These are phyloP conservation scores for Penicillium sp. DNA, from an alignment of 2,329 filamentous ascomycete species.

Conservation along the genomic window DNA sequence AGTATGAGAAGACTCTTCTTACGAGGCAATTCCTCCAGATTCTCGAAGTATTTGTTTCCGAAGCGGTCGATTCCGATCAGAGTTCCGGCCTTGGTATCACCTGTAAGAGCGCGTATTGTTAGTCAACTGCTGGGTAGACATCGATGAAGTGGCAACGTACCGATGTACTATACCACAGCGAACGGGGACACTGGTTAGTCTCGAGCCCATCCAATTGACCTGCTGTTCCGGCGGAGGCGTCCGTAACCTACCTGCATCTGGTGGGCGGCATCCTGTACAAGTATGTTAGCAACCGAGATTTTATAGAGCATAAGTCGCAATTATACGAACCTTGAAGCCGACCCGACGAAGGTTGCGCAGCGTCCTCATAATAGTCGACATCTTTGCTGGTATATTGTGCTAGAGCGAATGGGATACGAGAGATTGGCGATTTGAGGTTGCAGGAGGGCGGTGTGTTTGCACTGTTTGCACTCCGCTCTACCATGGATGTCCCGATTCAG, in stretches of 20 bases:
- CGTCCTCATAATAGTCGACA: constrained; percentile 90
- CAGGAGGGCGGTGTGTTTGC: constrained; percentile 32
- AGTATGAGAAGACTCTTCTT: constrained; percentile 34
- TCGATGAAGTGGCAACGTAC: constrained; percentile 26
- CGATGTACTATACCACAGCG: constrained; percentile 39
- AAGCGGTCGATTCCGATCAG: constrained; percentile 82
- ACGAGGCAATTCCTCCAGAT: constrained; percentile 90
- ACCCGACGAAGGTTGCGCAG: constrained; percentile 82
- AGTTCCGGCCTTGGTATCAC: constrained; percentile 92
- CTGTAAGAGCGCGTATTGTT: constrained; percentile 46
- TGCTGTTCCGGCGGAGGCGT: constrained; percentile 8
- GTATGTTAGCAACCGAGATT: constrained; percentile 35
- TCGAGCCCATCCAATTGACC: constrained; percentile 7
- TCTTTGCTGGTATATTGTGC: constrained; percentile 47
- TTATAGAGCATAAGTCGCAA: constrained; percentile 10
- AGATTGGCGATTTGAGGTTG: constrained; percentile 22
- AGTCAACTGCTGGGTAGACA: constrained; percentile 14
- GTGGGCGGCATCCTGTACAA: constrained; percentile 74
- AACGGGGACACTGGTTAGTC: constrained; percentile 20
- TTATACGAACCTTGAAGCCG: constrained; percentile 71
- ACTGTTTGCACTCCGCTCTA: constrained; percentile 30
- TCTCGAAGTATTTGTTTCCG: constrained; percentile 98
- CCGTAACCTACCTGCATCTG: constrained; percentile 73
- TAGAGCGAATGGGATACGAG: constrained; percentile 12
- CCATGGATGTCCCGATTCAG: constrained; percentile 20